Evolutionary conservation across 2,329 filamentous ascomycete genomes (phyloP), one percentile per base, ranked within the genome.

Genomic region (Chaetomium sp.): DNA sequence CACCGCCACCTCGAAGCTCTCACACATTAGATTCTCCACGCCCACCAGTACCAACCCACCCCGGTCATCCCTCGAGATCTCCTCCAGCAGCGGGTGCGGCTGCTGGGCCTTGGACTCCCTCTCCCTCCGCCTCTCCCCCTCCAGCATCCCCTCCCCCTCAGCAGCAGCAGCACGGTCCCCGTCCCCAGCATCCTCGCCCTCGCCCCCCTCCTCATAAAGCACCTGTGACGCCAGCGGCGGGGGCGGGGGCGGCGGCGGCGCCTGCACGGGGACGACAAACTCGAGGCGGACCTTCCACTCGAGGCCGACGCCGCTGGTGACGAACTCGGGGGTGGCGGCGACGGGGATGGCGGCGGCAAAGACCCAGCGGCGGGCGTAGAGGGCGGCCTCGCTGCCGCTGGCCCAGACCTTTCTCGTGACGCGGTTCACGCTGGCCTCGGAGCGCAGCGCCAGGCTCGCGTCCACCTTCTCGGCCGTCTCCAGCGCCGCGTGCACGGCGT

Each of bases 211-310:
- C 35, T 75, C 73, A 42, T 73, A 75, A 35, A 73, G 72, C 35
- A 63, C 69, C 60, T 50, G 63, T 19, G 10, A 62, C 21, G 25
- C 29, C 45, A 51, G 72, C 70, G n/a, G 65, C 67, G 33, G 64
- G 56, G 1, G 64, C 66, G 31, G 70, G 61, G 12, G 67, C 66
- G 50, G 21, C 31, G 73, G 70, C 16, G 12, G 29, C 33, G 58
- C 21, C 57, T 84, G 74, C 21, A 83, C 86, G 6, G 91, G 89
- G 6, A 94, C 94, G 29, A 97, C 93, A 77, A 99, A 99, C 77
- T 98, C 93, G 64, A 99, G 87, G 1, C 92, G 83, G 38, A 99
- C 81, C 75, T 90, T 91, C 95, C 95, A 99, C 70, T 92, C 90
- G 29, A 97, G 80, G 68, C 86, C 90, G 4, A 99, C 86, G 1